Evolutionary conservation across 2,329 filamentous ascomycete species (phyloP), one percentile per base, ranked within the genome.

Genomic region (Diaporthe aspalathi): DNA sequence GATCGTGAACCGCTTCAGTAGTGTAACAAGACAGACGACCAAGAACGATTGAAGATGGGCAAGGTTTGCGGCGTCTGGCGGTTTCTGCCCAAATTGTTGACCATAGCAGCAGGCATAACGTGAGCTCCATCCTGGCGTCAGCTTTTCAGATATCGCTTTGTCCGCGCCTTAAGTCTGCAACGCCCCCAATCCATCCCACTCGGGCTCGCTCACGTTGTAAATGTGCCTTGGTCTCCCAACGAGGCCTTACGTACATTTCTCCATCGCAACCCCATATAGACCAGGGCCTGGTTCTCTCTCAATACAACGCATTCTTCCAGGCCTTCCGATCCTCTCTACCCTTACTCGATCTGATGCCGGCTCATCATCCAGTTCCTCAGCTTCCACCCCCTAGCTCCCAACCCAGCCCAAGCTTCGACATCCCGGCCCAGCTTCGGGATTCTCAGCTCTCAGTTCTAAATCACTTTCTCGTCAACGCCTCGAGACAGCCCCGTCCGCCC

Each of bases 391-490:
- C 57, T 40, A 63, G 62, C n/a, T n/a, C n/a, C n/a, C n/a, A n/a
- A n/a, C n/a, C n/a, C n/a, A n/a, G n/a, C 60, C 56, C 57, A 62
- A 49, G 63, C n/a, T n/a, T n/a, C n/a, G n/a, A n/a, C n/a, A 65
- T 53, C 62, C 69, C 32, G 62, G 70, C 67, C 70, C 65, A 45
- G 70, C 62, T 68, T 67, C 50, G n/a, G 20, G 47, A 52, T 53
- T 68, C 70, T 68, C 70, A 68, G 70, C 53, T 71, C 50, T 45
- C 43, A 70, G 67, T 40, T 52, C 57, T 49, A 56, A 50, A 72
- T 50, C 70, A 57, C 70, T 67, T 66, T 72, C 67, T 72, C 52
- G 65, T 68, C 52, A 67, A 67, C 47, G 67, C 38, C 32, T 67
- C 67, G 52, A 67, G 45, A 43, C 9, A 24, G 32, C 35, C 50